phyloP scores from a whole-genome alignment of 1,284 basidiomycete genomes.

The Pholiota adiposa region DNA sequence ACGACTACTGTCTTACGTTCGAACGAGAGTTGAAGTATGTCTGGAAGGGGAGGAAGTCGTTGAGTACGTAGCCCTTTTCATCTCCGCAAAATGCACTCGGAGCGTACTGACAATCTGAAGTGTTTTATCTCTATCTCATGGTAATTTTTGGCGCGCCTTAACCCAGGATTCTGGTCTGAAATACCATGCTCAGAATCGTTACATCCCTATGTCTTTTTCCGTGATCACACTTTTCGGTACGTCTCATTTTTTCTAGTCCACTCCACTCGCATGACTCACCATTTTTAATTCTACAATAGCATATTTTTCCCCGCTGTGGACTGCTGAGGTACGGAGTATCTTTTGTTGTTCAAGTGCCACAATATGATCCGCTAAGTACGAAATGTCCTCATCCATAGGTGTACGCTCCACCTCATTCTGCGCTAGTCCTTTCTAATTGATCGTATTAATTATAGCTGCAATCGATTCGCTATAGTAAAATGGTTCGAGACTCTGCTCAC shows the following conservation, averaged over 20 bases:
- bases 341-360: not conserved
- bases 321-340: constrained; percentile 19
- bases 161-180: not conserved
- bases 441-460: constrained; percentile 22
- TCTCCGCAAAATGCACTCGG: not conserved
- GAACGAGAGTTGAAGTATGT: constrained; percentile 26
- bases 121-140: constrained; percentile 27
- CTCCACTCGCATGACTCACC: not conserved
- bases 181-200: constrained; percentile 26
- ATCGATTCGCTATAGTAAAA: constrained; percentile 33
- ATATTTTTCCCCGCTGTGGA: constrained; percentile 30
- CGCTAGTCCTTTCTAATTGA: too few relatives aligned
- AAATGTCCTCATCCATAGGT: constrained; percentile 6
- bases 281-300: constrained; percentile 18
- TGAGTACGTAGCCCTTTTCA: constrained; percentile 22
- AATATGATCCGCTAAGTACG: not conserved
- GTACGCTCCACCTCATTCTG: constrained; percentile 8
- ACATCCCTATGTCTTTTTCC: constrained; percentile 28
- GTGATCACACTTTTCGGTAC: constrained; percentile 31
- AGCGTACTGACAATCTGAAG: constrained; percentile 7
- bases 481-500: constrained; percentile 32
- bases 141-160: not conserved
- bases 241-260: not conserved
- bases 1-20: constrained; percentile 30
- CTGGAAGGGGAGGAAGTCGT: constrained; percentile 26